Base-by-base conservation (phyloP, 148 eudicot species). In the Dysphania ambrosioides region DNA sequence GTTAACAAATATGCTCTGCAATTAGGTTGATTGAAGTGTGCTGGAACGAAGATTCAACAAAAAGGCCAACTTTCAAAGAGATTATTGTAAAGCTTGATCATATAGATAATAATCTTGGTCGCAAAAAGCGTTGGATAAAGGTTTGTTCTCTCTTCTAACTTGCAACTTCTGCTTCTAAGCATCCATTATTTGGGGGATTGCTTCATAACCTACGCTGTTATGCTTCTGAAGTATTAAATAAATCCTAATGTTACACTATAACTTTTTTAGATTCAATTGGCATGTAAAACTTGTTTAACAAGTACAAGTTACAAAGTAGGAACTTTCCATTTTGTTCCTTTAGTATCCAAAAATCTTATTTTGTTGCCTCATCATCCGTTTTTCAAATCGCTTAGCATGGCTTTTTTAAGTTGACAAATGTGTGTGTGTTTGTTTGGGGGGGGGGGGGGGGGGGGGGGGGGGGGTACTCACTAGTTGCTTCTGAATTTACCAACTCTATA, bases 11-110 rank as follows among this genome's bases (percentile, higher is more conserved):
- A 24, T 38, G 32, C 67, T 75, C 56, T 84, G 34, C 68, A 71
- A 30, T 68, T 83, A 95, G 98, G 87, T 85, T 95, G 80, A 88
- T 95, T 78, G 96, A 87, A 81, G 87, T 84, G 69, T 95, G 98
- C 81, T 95, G 98, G 98, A 83, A 57, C 75, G 97, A 87, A 79
- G 79, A 85, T 72, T 90, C 98, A 64, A 80, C 83, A 41, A 77
- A 85, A 79, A 80, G 97, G 80, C 98, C 97, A 27, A 88, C 92
- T 31, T 95, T 95, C 71, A 87, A 88, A 80, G 82, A 86, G 73
- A 92, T 92, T 38, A 92, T 95, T 72, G 67, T 71, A 58, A 85
- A 77, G 77, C 82, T 94, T 80, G 96, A 92, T 75, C 80, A 82
- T 36, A 86, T 92, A 62, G 78, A 88, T 76, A 83, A 70, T 76